Evolutionary conservation across 2,329 filamentous ascomycete species (phyloP).

Genomic region (Laburnicola sp.): DNA sequence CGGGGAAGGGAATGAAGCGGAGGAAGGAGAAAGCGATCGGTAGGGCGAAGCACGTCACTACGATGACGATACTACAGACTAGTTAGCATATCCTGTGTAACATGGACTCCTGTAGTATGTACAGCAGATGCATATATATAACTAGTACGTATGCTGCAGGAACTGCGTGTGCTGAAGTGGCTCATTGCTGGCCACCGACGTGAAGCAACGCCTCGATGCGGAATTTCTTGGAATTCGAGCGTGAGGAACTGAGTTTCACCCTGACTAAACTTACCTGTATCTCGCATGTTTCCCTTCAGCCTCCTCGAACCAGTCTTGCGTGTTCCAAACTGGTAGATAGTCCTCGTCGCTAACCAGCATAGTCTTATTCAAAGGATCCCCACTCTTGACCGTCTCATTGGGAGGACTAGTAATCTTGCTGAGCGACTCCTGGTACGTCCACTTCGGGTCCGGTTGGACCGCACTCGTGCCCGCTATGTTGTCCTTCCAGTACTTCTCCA

Average conservation of each 20-base stretch:
- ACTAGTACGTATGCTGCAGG: too few relatives aligned
- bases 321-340: conserved; percentile 6
- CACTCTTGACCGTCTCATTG: neutral
- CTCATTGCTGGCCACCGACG: too few relatives aligned
- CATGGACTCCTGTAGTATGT: neutral
- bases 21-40: conserved; percentile 20
- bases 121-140: neutral
- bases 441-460: conserved; percentile 16
- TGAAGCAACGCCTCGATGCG: too few relatives aligned
- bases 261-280: neutral
- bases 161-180: too few relatives aligned
- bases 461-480: conserved; percentile 10
- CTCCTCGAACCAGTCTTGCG: conserved; percentile 1
- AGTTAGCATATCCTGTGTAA: neutral
- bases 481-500: conserved; percentile 17
- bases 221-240: neutral
- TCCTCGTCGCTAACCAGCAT: conserved; percentile 4
- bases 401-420: conserved; percentile 4
- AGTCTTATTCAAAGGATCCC: conserved; percentile 1
- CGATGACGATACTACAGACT: conserved; percentile 11
- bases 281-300: conserved; percentile 7
- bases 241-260: neutral
- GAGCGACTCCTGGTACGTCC: conserved; percentile 20
- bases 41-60: conserved; percentile 16
- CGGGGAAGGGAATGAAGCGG: conserved; percentile 20